Evolutionary conservation across 176 grass and related monocot species (phyloP), one percentile per base, ranked within the genome.

Genomic region (Rhynchospora tenuis): DNA sequence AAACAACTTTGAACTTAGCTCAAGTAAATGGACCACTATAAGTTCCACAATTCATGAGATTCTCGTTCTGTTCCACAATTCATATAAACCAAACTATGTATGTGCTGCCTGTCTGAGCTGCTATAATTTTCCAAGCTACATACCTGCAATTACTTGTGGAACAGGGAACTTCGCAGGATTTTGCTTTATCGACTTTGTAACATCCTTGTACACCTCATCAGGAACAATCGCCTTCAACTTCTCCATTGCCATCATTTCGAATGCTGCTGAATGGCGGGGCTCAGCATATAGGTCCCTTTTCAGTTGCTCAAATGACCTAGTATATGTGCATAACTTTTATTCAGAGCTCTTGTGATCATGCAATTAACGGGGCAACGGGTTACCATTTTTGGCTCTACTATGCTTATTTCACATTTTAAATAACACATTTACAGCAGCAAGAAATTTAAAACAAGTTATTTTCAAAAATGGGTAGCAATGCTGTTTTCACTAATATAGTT

Each of bases 61-160:
- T 42, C 43, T 73, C 69, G 47, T 47, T 70, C 7, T 43, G 31
- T n/a, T n/a, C n/a, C n/a, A n/a, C n/a, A n/a, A n/a, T n/a, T n/a
- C 7, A 47, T 23, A 47, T 4, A 23, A 47, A 59, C 27, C 52
- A 64, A 9, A 64, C 2, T 23, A 27, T 19, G 24, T 17, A 78
- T 38, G 33, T 46, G 7, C 3, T 51, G 17, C 14, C 45, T 22
- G 19, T 55, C 4, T 57, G 29, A 59, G 52, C 16, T 16, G 29
- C 15, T 83, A 27, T 31, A 9, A 46, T 61, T 13, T 19, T 60
- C n/a, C 29, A 69, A 70, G 27, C 43, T 19, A 20, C 87, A 46
- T 60, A 98, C 95, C 9, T n/a, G 90, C 64, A 58, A 99, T 87
- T 57, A 99, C 91, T 91, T 99, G 91, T 1, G 96, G 96, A 60